Base-by-base conservation (phyloP, 2,329 filamentous ascomycete species). In the Fusarium cicatricum region DNA sequence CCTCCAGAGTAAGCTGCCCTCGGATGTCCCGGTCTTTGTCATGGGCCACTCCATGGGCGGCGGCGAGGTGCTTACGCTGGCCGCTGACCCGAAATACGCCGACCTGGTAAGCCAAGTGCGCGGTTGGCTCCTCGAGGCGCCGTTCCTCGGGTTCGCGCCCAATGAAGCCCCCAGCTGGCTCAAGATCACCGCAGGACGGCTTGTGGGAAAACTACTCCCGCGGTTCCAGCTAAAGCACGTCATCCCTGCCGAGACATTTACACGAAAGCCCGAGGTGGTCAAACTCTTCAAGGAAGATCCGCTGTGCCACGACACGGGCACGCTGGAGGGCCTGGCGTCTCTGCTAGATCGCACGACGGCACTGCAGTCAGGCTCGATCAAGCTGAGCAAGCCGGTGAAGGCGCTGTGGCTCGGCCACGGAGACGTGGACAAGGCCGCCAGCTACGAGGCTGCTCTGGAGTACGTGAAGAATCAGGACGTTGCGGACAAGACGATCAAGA, bases 1-100 rank as follows among this genome's bases (percentile, higher is more conserved):
- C 72, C 80, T 95, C 63, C 80, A 80, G 55, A 77, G 79, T 28
- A 83, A 89, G 59, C 77, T 88, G 5, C 81, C 81, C 10, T 73
- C 74, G 19, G 68, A 74, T 4, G 76, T 80, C 31, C 91, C 92
- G 0, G 71, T 96, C 14, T 97, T 97, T 75, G 82, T 97, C 16
- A 86, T 95, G 79, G 93, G 93, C 47, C 92, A 97, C 75, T 92
- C 89, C 17, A 97, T 97, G 91, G 93, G 93, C 62, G 93, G 93
- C 55, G 91, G 87, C 19, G 84, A 96, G 74, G 84, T 87, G 6
- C 77, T 96, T 9, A 86, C 85, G 37, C 72, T 89, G 17, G 82
- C 82, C 19, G 81, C 77, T 50, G 78, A 82, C 48, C 72, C 79
- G 1, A 56, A 73, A 50, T 82, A 86, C 70, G 75, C 76, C 37